Evolutionary conservation across 805 yeast genomes (phyloP).

Genomic region (Candida taoyuanica): DNA sequence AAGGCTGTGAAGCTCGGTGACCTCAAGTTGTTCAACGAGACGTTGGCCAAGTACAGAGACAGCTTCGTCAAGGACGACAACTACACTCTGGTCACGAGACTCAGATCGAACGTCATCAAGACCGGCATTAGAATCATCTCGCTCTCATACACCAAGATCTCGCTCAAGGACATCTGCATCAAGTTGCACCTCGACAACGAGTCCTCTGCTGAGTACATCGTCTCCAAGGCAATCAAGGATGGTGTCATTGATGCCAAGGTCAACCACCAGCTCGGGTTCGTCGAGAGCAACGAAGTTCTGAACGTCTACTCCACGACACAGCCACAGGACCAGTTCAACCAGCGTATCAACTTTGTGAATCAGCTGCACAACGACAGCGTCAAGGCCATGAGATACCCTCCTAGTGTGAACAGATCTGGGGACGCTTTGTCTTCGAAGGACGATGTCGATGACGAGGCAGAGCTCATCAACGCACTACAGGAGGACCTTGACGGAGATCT

Average conservation of each 20-base stretch:
- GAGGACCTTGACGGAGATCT: constrained; percentile 26
- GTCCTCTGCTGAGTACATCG: constrained; percentile 94
- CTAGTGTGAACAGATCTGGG: constrained; percentile 24
- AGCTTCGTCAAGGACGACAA: constrained; percentile 71
- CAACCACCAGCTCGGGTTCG: constrained; percentile 84
- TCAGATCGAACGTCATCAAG: constrained; percentile 95
- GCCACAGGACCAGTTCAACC: constrained; percentile 87
- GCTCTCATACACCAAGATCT: constrained; percentile 82
- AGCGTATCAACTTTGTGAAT: constrained; percentile 90
- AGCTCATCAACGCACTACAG: constrained; percentile 24
- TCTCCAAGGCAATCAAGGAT: constrained; percentile 93
- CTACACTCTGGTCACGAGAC: constrained; percentile 77
- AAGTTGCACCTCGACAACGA: constrained; percentile 90
- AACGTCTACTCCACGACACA: constrained; percentile 84
- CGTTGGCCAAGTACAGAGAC: constrained; percentile 57
- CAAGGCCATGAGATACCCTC: constrained; percentile 91
- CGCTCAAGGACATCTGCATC: constrained; percentile 89
- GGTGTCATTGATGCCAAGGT: constrained; percentile 95
- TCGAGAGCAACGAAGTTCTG: constrained; percentile 82
- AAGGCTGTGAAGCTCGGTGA: constrained; percentile 93
- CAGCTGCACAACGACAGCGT: constrained; percentile 87
- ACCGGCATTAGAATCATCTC: constrained; percentile 95
- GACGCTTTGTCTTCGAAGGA: constrained; percentile 18
- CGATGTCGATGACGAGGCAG: constrained; percentile 23
- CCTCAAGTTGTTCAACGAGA: constrained; percentile 70